phyloP scores from a whole-genome alignment of 1,284 basidiomycete species.

The Schizophyllum commune region DNA sequence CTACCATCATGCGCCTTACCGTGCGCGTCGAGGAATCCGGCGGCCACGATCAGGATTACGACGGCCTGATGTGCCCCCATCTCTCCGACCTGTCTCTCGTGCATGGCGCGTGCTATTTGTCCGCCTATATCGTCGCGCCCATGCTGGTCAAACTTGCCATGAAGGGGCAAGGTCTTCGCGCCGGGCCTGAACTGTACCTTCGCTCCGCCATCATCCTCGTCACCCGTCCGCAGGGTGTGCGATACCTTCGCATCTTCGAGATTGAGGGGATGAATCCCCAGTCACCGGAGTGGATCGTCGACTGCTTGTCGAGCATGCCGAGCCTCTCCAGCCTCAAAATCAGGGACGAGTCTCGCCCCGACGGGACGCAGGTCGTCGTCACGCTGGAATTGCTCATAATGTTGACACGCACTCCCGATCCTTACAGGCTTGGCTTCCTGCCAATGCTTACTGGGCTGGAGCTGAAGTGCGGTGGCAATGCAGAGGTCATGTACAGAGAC shows the following conservation, averaged over 20 bases:
- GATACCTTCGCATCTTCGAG: background rate
- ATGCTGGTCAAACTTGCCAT: background rate
- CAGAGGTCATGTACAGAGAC: background rate
- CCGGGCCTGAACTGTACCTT: background rate
- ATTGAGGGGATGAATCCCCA: background rate
- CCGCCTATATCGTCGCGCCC: background rate
- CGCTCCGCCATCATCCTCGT: background rate
- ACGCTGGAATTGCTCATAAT: background rate
- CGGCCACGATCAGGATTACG: background rate
- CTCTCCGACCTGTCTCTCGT: background rate
- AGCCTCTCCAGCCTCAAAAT: background rate
- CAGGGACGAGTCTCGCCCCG: background rate
- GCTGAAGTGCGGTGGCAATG: background rate
- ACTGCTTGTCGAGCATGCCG: background rate
- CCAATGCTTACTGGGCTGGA: background rate
- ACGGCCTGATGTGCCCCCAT: background rate
- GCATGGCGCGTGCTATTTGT: background rate
- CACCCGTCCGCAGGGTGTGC: background rate
- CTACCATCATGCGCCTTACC: background rate
- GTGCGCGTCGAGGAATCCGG: background rate
- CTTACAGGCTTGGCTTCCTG: background rate
- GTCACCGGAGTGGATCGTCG: background rate
- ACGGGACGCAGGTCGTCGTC: background rate
- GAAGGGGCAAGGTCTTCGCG: too few relatives aligned
- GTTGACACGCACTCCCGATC: background rate